Conservation (phyloP, 345 rosid genomes). For the Erysimum cheiranthoides region DNA sequence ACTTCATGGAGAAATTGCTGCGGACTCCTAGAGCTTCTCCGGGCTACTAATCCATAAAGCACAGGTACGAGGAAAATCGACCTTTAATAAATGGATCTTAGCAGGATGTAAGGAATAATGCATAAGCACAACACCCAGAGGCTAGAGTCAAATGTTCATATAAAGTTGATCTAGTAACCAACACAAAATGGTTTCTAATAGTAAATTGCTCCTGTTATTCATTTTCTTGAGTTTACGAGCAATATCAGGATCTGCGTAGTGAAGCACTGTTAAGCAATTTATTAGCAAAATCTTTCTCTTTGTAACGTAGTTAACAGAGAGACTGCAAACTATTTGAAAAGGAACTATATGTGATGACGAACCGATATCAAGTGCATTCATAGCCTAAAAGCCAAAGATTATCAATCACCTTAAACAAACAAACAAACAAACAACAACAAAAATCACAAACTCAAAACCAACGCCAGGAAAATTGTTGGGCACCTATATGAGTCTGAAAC, state of each 20-base stretch:
- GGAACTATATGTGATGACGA: neutral
- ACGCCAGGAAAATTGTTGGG: neutral
- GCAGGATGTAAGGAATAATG: slow-evolving; percentile 1
- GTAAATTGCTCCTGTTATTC: neutral
- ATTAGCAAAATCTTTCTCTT: slow-evolving; percentile 14
- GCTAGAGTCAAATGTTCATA: slow-evolving; percentile 11
- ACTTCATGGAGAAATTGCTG: slow-evolving; percentile 83
- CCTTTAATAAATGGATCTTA: neutral
- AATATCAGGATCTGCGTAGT: slow-evolving; percentile 13
- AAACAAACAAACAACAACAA: neutral
- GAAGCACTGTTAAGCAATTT: slow-evolving; percentile 12
- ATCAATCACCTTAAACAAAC: neutral
- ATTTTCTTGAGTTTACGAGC: neutral
- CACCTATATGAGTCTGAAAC: neutral
- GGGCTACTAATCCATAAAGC: slow-evolving; percentile 22
- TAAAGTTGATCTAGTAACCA: slow-evolving; percentile 7
- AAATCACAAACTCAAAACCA: neutral
- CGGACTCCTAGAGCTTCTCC: slow-evolving; percentile 67
- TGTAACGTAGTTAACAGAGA: neutral
- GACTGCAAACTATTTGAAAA: neutral
- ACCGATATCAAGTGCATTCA: slow-evolving; percentile 5
- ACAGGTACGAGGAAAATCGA: neutral
- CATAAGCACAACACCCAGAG: slow-evolving; percentile 1
- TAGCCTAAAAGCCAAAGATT: neutral
- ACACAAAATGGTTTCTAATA: neutral